Percentiles rank a stretch among this genome's conserved stretches.
phyloP scores from a whole-genome alignment of 495 filamentous ascomycete species.

The Pseudomonodictys pantanalensis region DNA sequence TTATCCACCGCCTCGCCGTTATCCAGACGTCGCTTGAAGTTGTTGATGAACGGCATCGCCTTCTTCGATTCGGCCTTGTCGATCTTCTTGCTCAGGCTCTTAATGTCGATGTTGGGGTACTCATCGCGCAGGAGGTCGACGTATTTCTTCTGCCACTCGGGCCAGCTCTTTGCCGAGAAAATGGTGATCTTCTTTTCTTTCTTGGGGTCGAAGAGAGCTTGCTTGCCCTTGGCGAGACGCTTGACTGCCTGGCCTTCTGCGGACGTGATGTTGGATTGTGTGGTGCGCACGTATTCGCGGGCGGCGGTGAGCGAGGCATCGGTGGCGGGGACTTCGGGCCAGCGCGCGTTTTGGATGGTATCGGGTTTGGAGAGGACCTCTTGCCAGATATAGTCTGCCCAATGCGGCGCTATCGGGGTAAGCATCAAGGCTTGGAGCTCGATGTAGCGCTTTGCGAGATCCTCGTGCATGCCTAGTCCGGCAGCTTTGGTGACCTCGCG shows the following conservation, averaged over 20 bases:
- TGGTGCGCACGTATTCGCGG: constrained; percentile 73
- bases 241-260: constrained; percentile 77
- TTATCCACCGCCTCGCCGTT: constrained; percentile 54
- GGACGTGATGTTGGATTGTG: constrained; percentile 74
- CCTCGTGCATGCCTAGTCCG: constrained; percentile 78
- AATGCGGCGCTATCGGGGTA: constrained; percentile 83
- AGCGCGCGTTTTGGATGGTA: constrained; percentile 76
- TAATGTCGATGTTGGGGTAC: constrained; percentile 68
- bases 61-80: constrained; percentile 92
- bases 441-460: constrained; percentile 71
- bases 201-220: constrained; percentile 75
- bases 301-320: constrained; percentile 66
- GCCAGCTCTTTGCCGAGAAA: constrained; percentile 73
- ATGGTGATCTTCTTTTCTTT: constrained; percentile 89
- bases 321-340: constrained; percentile 65
- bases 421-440: constrained; percentile 82
- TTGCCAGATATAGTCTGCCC: constrained; percentile 89
- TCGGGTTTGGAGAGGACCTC: constrained; percentile 74
- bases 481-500: constrained; percentile 72
- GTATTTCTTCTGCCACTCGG: constrained; percentile 86
- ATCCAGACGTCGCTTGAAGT: constrained; percentile 74
- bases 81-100: constrained; percentile 67
- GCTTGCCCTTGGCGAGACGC: constrained; percentile 87
- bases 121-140: constrained; percentile 73
- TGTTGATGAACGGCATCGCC: constrained; percentile 95